Percentiles rank a stretch among this genome's conserved stretches.
Conservation (phyloP, 2,329 filamentous ascomycete species). For the Phyllosticta ampelicida region DNA sequence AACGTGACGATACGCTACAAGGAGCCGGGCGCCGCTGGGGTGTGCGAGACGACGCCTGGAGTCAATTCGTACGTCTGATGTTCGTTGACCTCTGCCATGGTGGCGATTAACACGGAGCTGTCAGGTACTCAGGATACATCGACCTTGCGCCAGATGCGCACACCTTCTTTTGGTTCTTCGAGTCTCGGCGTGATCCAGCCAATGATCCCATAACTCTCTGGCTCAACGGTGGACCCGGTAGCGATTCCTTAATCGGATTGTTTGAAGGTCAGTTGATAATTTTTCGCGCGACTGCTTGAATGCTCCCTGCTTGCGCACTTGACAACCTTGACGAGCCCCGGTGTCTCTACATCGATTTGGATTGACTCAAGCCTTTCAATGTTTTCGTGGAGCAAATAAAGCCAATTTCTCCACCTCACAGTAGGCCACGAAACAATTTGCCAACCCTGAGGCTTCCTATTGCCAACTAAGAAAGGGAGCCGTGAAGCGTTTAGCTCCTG, state of each 20-base stretch:
- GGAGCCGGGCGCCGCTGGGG: constrained; percentile 36
- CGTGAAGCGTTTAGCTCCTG: no score
- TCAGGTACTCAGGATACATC: constrained; percentile 33
- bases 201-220: constrained; percentile 41
- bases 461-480: no score
- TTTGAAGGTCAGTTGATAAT: constrained; percentile 33
- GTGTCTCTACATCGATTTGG: no score
- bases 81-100: no score
- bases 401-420: no score
- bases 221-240: constrained; percentile 45
- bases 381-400: no score
- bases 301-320: background rate
- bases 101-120: background rate
- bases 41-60: constrained; percentile 43
- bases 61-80: constrained; percentile 32
- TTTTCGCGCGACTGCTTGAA: background rate
- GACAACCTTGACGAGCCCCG: no score
- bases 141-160: constrained; percentile 28
- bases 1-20: constrained; percentile 41
- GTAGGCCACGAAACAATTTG: background rate
- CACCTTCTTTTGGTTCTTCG: constrained; percentile 42
- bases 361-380: no score
- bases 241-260: constrained; percentile 44
- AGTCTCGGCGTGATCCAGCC: constrained; percentile 37
- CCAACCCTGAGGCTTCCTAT: no score